A percentile compares a stretch with the other conserved stretches of the same genome.
phyloP scores from a whole-genome alignment of 768 basidiomycete genomes.

The Ramaria sp. region DNA sequence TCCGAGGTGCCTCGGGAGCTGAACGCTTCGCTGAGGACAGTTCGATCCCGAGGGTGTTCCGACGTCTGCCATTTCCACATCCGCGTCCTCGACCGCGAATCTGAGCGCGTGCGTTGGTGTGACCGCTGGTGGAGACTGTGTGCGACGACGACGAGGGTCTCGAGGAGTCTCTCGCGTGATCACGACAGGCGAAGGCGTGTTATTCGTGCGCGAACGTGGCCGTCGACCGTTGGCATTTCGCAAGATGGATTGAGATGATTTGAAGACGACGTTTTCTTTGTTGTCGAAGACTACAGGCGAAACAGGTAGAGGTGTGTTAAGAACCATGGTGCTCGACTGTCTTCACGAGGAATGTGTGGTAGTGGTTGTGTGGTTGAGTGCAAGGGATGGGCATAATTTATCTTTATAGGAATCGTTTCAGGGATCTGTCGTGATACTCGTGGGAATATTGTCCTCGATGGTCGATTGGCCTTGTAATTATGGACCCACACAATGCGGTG shows the following conservation, averaged over 20 bases:
- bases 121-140: background rate
- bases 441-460: background rate
- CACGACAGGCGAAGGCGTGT: background rate
- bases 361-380: background rate
- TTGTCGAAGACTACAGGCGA: background rate
- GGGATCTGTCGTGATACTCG: background rate
- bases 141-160: background rate
- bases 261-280: conserved; percentile 1
- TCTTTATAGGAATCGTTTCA: background rate
- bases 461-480: background rate
- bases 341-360: background rate
- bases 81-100: background rate
- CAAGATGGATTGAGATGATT: background rate
- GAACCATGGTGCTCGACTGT: background rate
- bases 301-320: background rate
- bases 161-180: background rate
- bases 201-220: background rate
- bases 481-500: background rate
- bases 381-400: background rate
- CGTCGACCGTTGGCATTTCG: background rate
- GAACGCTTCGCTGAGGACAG: background rate
- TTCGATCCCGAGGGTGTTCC: background rate
- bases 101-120: background rate
- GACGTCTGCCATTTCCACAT: too few species aligned
- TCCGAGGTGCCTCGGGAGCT: conserved; percentile 54